Evolutionary conservation across 805 yeast species (phyloP).

Genomic region (Ogataea glucozyma): DNA sequence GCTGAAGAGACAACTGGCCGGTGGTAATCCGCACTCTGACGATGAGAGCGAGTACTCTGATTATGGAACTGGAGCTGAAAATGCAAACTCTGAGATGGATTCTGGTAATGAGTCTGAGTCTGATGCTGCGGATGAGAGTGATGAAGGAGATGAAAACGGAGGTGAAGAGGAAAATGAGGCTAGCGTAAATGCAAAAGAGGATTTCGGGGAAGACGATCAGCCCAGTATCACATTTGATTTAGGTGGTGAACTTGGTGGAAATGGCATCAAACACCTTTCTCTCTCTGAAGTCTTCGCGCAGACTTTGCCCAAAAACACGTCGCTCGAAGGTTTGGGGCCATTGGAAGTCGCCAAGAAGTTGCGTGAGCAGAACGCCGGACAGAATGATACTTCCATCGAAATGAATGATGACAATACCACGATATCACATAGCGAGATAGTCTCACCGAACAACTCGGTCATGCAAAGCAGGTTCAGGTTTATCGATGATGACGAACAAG

Average conservation of each 20-base stretch:
- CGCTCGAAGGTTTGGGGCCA: conserved; percentile 23
- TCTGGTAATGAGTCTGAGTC: conserved; percentile 24
- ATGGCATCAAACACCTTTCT: conserved; percentile 17
- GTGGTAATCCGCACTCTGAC: conserved; percentile 27
- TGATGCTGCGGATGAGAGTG: conserved; percentile 27
- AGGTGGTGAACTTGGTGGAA: conserved; percentile 14
- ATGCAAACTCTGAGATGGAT: too few species aligned
- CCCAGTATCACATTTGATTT: conserved; percentile 20
- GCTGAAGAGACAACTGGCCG: conserved; percentile 14
- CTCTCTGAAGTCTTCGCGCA: conserved; percentile 29
- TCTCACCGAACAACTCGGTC: conserved; percentile 1
- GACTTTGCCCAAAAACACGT: conserved; percentile 23
- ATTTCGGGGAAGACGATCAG: conserved; percentile 1
- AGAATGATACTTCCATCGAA: conserved; percentile 17
- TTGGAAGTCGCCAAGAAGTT: conserved; percentile 22
- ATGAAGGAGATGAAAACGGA: conserved; percentile 27
- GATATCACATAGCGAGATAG: neutral
- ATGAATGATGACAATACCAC: conserved; percentile 22
- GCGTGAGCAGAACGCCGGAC: conserved; percentile 13
- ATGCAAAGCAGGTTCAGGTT: conserved; percentile 10
- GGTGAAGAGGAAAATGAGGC: conserved; percentile 23
- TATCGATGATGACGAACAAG: conserved; percentile 16
- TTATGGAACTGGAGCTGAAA: conserved; percentile 28
- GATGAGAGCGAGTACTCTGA: conserved; percentile 33
- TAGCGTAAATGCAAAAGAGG: conserved; percentile 4